A percentile compares a stretch with the other conserved stretches of the same genome.
Evolutionary conservation across 2,329 filamentous ascomycete genomes (phyloP).

Genomic region (Paraconiothyrium brasiliense): DNA sequence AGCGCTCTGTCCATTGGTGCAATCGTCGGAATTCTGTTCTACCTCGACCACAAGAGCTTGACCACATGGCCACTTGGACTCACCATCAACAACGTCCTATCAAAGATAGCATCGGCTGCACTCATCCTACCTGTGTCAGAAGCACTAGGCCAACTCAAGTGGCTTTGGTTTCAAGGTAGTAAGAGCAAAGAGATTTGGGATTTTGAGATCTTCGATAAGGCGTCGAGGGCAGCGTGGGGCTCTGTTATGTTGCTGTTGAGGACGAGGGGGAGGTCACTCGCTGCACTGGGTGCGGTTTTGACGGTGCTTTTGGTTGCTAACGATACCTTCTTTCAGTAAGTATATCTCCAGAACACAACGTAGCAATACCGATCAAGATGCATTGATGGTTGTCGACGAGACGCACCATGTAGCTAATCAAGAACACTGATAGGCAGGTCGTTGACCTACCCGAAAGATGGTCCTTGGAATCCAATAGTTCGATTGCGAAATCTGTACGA

Average conservation of each 20-base stretch:
- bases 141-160: conserved; percentile 39
- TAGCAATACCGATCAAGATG: too few species aligned
- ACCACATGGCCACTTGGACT: neutral
- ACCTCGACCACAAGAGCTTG: too few species aligned
- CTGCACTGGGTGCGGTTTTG: conserved; percentile 35
- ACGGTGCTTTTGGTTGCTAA: conserved; percentile 31
- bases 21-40: too few species aligned
- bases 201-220: conserved; percentile 50
- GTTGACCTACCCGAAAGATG: conserved; percentile 36
- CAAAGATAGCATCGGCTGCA: too few species aligned
- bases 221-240: conserved; percentile 39
- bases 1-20: too few species aligned
- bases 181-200: conserved; percentile 44
- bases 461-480: conserved; percentile 19
- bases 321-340: conserved; percentile 42
- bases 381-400: too few species aligned
- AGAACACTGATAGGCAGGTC: conserved; percentile 22
- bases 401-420: too few species aligned
- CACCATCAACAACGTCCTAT: neutral
- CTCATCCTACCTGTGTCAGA: too few species aligned
- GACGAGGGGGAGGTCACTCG: conserved; percentile 32
- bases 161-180: conserved; percentile 43
- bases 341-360: too few species aligned
- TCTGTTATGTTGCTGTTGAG: conserved; percentile 26
- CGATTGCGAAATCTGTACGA: conserved; percentile 19